Evolutionary conservation across 805 yeast species (phyloP), one percentile per base, ranked within the genome.

Genomic region (Myxozyma vanderwaltii): DNA sequence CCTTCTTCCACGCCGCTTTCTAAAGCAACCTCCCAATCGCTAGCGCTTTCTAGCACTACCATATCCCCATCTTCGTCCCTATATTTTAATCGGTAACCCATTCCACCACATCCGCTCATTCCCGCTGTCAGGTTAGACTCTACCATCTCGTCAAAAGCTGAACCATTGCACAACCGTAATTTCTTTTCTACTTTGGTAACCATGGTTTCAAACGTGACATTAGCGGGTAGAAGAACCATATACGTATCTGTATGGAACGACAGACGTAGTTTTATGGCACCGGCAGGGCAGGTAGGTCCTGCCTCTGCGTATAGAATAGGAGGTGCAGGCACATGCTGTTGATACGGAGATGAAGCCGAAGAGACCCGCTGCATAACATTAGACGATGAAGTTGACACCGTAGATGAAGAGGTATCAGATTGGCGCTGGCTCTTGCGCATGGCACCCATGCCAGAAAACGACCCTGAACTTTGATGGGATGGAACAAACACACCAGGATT

Each of bases 31-130:
- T 61, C 64, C 64, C 64, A 61, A 29, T 61, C 64, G 21, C 53
- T 44, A 23, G 54, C 62, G 29, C 53, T 55, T 41, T 53, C 63
- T 31, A 61, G 27, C 15, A 53, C 58, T 44, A 94, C 95, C 71
- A 82, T 86, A 71, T 94, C 99, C 17, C 96, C 97, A 71, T 94
- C 99, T 74, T 94, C 99, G 73, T 94, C 99, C 70, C 84, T 84
- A 71, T 90, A 92, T 72, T 85, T 86, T 61, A 94, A 79, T 68
- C 86, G 31, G 26, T 58, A 58, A 12, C 63, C 59, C 40, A 31
- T 45, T n/a, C 54, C 55, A 7, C 52, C 52, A 17, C 52, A 40
- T 10, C 44, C 58, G 1, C 49, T 43, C 27, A 29, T 31, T 4
- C 57, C 61, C 17, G 45, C 39, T 17, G 54, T 39, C 8, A 26